Evolutionary conservation across 495 filamentous ascomycete genomes (phyloP), one percentile per base, ranked within the genome.

Genomic region (Corynascus novoguineensis): DNA sequence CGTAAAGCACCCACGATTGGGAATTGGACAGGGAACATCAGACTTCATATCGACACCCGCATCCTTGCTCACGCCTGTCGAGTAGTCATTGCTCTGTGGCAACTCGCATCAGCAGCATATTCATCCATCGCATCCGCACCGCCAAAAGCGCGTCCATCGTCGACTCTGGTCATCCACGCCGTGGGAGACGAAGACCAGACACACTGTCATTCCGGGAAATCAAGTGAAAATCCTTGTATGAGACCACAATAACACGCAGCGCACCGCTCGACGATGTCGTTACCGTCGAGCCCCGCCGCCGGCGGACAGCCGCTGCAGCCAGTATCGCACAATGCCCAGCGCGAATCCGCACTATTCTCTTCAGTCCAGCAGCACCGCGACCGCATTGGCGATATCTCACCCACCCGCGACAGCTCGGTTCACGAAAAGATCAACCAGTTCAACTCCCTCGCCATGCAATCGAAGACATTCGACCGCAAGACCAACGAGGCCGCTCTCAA

Each of bases 401-500:
- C 73, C 67, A 74, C 53, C 17, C 87, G 88, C 24, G 90, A 95
- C 66, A 77, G 76, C 63, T 74, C 77, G 14, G 88, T 96, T 1
- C 87, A 92, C 64, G 84, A 88, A 28, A 93, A 92, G 70, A 89
- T 95, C 62, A 86, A 83, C 25, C 89, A 86, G 58, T 86, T 95
- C 64, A 92, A 95, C 72, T 81, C 78, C 47, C 72, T 96, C 34
- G 60, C 74, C n/a, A 76, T 81, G 64, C 78, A 81, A 72, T 80
- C 81, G 53, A 79, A 82, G 73, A 82, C 77, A 63, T 81, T 75
- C 64, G 77, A 78, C 70, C 73, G 78, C 64, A 82, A 80, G 64
- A 79, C 75, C 28, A 80, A 80, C 57, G 82, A 89, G 62, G 87
- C 88, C 24, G 88, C 88, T 45, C 71, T 93, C 15, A 87, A 87